These are phyloP conservation scores for Tuber umbilicatum DNA, from an alignment of 495 filamentous ascomycete species.

Conservation along the genomic window DNA sequence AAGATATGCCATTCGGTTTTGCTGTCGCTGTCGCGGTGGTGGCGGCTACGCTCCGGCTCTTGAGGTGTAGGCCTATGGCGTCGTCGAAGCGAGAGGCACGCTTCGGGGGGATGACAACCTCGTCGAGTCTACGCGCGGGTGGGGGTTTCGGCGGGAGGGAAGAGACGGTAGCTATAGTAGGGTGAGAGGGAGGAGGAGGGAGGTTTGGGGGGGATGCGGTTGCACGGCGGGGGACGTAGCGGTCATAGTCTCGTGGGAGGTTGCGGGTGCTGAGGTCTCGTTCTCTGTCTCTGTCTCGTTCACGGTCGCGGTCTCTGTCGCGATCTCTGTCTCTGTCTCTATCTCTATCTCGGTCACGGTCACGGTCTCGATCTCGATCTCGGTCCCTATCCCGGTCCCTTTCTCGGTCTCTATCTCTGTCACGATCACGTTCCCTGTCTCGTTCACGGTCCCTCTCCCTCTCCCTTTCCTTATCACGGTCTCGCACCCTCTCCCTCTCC, in stretches of 20 bases:
- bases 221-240: neutral
- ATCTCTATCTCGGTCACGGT: neutral
- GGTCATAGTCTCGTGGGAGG: neutral
- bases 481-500: constrained; percentile 1
- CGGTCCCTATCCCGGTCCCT: constrained; percentile 2
- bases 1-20: neutral
- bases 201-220: neutral
- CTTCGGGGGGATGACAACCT: constrained; percentile 12
- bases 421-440: constrained; percentile 7
- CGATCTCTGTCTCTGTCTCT: neutral
- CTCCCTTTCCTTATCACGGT: neutral
- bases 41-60: constrained; percentile 7
- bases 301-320: neutral
- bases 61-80: constrained; percentile 23
- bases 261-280: neutral
- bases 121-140: neutral
- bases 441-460: neutral
- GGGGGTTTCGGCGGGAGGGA: neutral
- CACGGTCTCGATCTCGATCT: constrained; percentile 7
- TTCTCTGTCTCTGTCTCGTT: neutral
- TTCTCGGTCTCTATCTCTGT: neutral
- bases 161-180: neutral
- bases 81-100: constrained; percentile 28
- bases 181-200: neutral
- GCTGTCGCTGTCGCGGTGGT: neutral